Conservation (phyloP, 2,329 filamentous ascomycete genomes). For the Calcarisporium arbuscula region DNA sequence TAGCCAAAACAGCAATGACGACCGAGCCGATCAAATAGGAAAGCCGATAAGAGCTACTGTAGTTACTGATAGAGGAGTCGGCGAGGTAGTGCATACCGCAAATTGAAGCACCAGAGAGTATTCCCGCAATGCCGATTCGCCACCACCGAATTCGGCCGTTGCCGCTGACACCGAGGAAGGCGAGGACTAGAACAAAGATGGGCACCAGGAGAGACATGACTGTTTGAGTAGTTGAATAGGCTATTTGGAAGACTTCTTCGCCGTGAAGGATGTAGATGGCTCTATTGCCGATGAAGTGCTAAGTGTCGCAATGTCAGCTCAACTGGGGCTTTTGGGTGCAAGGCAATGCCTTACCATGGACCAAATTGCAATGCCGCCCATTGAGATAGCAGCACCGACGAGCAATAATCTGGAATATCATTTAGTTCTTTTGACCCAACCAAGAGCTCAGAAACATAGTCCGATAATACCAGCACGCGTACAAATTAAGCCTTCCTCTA, state of each 20-base stretch:
- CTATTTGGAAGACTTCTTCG: conserved; percentile 56
- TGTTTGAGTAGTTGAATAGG: conserved; percentile 65
- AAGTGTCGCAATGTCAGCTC: neutral
- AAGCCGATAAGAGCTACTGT: conserved; percentile 53
- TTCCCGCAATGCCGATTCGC: conserved; percentile 55
- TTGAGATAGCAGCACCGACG: conserved; percentile 57
- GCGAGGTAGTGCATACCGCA: conserved; percentile 83
- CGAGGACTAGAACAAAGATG: conserved; percentile 63
- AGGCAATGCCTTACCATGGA: conserved; percentile 48
- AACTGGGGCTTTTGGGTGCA: neutral
- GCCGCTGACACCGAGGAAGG: conserved; percentile 64
- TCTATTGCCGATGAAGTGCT: conserved; percentile 61
- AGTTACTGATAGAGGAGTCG: conserved; percentile 73
- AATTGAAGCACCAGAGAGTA: conserved; percentile 67
- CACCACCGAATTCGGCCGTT: conserved; percentile 49
- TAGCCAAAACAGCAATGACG: conserved; percentile 65
- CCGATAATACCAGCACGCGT: no score
- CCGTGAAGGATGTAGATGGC: conserved; percentile 65
- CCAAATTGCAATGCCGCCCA: conserved; percentile 72
- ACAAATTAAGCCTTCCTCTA: conserved; percentile 65
- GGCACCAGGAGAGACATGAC: conserved; percentile 73
- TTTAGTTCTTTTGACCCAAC: neutral
- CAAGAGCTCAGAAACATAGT: no score
- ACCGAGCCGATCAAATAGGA: conserved; percentile 60
- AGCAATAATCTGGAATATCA: conserved; percentile 49